Evolutionary conservation across 2,329 filamentous ascomycete genomes (phyloP), one percentile per base, ranked within the genome.

Genomic region (Stagonosporopsis rhizophila): DNA sequence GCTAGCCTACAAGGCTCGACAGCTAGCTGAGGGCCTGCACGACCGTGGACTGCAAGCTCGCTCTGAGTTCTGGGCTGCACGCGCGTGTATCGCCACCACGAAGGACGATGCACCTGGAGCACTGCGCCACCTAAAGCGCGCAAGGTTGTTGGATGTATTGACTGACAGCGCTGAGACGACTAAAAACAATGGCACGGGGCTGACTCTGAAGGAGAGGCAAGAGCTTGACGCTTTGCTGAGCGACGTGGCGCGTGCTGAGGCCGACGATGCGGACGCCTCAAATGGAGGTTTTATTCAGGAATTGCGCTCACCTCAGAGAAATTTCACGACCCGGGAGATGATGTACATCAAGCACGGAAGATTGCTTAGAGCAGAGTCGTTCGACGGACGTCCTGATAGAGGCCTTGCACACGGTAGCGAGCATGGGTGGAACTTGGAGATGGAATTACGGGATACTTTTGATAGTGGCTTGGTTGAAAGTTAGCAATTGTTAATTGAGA

Each of bases 1-100:
- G 63, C 62, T 55, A 4, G 59, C 63, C 4, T 49, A 37, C 9
- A 48, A 56, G 30, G 64, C 65, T 11, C 45, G 22, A 4, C 17
- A 34, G 3, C 28, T 66, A 7, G 58, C 64, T 9, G 39, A 59
- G 27, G 53, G 42, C 0, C 27, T 64, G 17, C 20, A 59, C 4
- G 60, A 55, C 17, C 22, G 38, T 8, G 52, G 56, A 3, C 35
- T 68, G 19, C 58, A 59, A 27, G 64, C 66, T 2, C 52, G 61
- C 2, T 57, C 58, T 22, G 57, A 63, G 37, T 69, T 66, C 42
- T 70, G 67, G 67, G 38, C 51, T 28, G 66, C 64, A 20, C 23
- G 56, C 17, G 66, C 53, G 1, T 59, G 52, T 11, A 20, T 20
- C 5, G 35, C n/a, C 9, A 11, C 19, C 7, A 38, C 9, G 5